Conservation (phyloP, 768 basidiomycete species). For the Tubosaeta brunneosetosa region DNA sequence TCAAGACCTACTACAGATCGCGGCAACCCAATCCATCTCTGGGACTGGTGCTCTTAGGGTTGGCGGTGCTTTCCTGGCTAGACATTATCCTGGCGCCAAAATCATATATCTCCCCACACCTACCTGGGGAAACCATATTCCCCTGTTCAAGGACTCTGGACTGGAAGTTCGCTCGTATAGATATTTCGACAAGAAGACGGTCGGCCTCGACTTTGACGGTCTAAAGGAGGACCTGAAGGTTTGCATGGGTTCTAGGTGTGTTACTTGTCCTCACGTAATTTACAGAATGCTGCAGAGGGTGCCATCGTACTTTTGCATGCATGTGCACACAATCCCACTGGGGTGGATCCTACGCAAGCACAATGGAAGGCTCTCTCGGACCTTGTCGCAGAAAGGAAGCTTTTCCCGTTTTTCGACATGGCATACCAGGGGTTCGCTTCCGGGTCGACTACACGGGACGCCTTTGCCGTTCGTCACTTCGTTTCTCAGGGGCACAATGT, state of each 20-base stretch:
- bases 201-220: conserved; percentile 88
- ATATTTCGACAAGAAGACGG: conserved; percentile 90
- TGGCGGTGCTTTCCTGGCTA: conserved; percentile 86
- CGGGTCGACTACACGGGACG: conserved; percentile 84
- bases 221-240: conserved; percentile 86
- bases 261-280: conserved; percentile 9
- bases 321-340: conserved; percentile 99
- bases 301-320: conserved; percentile 91
- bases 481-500: conserved; percentile 86
- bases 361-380: conserved; percentile 93
- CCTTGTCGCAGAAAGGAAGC: conserved; percentile 78
- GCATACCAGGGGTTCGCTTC: conserved; percentile 99
- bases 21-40: conserved; percentile 91
- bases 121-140: conserved; percentile 97
- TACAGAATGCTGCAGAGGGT: conserved; percentile 63
- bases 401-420: conserved; percentile 99
- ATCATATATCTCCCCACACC: conserved; percentile 88
- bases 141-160: conserved; percentile 91
- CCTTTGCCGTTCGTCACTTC: conserved; percentile 93
- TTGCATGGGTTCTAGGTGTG: conserved; percentile 18
- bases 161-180: conserved; percentile 89
- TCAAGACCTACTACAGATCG: conserved; percentile 47
- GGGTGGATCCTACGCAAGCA: conserved; percentile 87
- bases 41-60: conserved; percentile 97
- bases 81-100: conserved; percentile 83